Conservation (phyloP, 2,329 filamentous ascomycete species). For the Aspergillus unguis region DNA sequence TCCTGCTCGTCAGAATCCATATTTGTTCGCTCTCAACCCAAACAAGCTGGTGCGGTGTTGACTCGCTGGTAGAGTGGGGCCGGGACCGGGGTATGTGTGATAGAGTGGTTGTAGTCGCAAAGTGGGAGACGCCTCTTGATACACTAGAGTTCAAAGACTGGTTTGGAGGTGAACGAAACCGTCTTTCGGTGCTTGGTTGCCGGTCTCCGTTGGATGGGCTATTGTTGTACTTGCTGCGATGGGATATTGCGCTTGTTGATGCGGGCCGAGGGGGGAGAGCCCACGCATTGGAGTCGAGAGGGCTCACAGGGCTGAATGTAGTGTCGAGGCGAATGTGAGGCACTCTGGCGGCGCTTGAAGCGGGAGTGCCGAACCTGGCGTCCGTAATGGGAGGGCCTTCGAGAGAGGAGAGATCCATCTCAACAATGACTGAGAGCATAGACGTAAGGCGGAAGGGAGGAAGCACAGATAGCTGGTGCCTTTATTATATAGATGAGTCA, state of each 20-base stretch:
- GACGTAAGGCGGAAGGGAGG: background rate
- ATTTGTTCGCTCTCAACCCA: constrained; percentile 31
- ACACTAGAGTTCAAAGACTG: background rate
- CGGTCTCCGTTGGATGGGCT: background rate
- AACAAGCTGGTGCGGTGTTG: constrained; percentile 21
- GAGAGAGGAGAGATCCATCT: constrained; percentile 35
- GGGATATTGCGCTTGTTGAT: constrained; percentile 14
- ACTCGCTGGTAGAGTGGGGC: constrained; percentile 4
- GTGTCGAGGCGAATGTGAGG: constrained; percentile 15
- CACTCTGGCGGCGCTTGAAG: background rate
- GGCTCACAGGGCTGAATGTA: constrained; percentile 9
- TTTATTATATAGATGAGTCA: background rate
- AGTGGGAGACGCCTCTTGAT: background rate
- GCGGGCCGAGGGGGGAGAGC: constrained; percentile 16
- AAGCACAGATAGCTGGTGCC: background rate
- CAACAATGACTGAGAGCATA: background rate
- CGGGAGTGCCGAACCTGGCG: constrained; percentile 14
- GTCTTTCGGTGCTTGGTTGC: background rate
- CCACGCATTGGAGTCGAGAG: constrained; percentile 1
- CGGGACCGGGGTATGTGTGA: constrained; percentile 2
- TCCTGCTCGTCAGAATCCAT: constrained; percentile 25
- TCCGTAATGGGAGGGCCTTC: constrained; percentile 33
- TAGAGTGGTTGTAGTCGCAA: background rate
- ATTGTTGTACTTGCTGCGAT: constrained; percentile 4
- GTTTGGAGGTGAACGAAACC: background rate